phyloP scores from a whole-genome alignment of 768 basidiomycete genomes.

The Cubamyces sp. region DNA sequence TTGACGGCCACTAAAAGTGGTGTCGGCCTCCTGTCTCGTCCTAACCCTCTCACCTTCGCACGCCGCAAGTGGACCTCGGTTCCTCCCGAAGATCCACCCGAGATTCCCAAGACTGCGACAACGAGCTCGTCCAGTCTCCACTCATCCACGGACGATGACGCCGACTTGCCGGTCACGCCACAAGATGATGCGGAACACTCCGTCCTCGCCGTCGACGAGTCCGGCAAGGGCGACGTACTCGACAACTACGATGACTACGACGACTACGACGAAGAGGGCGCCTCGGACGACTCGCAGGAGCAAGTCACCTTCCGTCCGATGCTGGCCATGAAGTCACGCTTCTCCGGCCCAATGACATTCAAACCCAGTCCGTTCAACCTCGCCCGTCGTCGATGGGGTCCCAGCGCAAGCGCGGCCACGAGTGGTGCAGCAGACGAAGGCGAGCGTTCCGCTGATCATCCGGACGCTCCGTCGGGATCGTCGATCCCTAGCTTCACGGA shows the following conservation, averaged over 20 bases:
- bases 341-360: slow-evolving; percentile 20
- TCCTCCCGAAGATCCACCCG: slow-evolving; percentile 21
- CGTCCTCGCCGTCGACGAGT: slow-evolving; percentile 7
- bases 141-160: slow-evolving; percentile 28
- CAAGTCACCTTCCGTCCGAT: slow-evolving; percentile 4
- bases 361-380: slow-evolving; percentile 36
- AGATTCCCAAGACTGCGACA: neutral
- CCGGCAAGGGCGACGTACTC: neutral
- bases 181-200: slow-evolving; percentile 22
- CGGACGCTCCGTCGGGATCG: slow-evolving; percentile 12
- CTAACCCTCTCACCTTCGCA: slow-evolving; percentile 40
- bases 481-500: slow-evolving; percentile 17
- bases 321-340: slow-evolving; percentile 10
- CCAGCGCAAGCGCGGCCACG: slow-evolving; percentile 3
- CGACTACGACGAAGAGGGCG: slow-evolving; percentile 21
- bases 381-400: slow-evolving; percentile 34
- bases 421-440: neutral
- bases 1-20: slow-evolving; percentile 22
- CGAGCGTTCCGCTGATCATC: slow-evolving; percentile 7
- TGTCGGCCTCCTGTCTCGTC: slow-evolving; percentile 29
- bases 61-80: slow-evolving; percentile 38
- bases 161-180: slow-evolving; percentile 29
- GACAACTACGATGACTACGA: slow-evolving; percentile 21
- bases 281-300: slow-evolving; percentile 18
- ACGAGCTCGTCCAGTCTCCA: slow-evolving; percentile 6